These are phyloP conservation scores for Cicer arietinum DNA, from an alignment of 306 rosid species.

Conservation along the genomic window DNA sequence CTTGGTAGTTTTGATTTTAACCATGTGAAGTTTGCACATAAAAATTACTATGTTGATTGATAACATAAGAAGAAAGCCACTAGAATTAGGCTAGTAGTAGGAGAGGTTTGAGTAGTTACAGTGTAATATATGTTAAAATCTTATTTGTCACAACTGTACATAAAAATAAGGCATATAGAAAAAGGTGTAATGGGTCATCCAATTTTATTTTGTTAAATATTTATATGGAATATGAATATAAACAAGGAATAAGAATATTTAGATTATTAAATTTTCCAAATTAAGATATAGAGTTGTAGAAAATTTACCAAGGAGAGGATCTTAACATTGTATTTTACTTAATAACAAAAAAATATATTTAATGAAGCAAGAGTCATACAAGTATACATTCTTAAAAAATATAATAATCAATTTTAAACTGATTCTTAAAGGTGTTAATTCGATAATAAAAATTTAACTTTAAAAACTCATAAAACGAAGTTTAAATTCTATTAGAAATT, in stretches of 20 bases:
- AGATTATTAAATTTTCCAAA: background rate
- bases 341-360: background rate
- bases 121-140: background rate
- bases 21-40: background rate
- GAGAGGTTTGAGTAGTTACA: background rate
- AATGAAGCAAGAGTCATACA: background rate
- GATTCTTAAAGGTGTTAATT: no score
- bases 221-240: background rate
- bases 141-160: background rate
- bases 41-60: background rate
- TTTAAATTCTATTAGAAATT: no score
- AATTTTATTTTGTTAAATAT: no score
- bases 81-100: background rate
- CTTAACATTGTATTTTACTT: background rate
- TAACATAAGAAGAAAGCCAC: background rate
- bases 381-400: background rate
- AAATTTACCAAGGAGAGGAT: background rate
- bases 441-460: no score
- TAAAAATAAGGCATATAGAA: background rate
- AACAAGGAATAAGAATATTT: background rate
- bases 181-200: no score
- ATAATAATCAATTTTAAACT: background rate
- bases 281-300: background rate
- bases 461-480: no score
- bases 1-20: slow-evolving; percentile 6